Evolutionary conservation across 208 protist species (phyloP), one percentile per base, ranked within the genome.

Genomic region (Wallacemonas sp.): DNA sequence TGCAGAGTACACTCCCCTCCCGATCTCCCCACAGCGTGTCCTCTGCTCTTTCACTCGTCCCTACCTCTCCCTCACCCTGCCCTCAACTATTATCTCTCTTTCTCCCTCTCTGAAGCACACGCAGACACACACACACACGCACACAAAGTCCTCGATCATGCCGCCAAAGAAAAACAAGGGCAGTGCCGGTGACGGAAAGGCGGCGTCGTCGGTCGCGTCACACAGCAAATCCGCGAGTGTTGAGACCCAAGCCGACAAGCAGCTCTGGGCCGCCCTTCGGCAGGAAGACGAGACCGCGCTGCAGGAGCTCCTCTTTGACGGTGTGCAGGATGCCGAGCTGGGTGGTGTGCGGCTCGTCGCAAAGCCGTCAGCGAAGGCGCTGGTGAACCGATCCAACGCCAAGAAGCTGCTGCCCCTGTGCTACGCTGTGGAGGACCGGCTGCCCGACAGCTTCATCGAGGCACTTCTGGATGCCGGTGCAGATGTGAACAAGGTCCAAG

Each of bases 331-430:
- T 46, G 41, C 57, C 11, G 66, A 74, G n/a, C 81, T 57, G 2
- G 70, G 63, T 23, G 67, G 47, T 1, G 27, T 65, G 38, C 66
- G 47, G 2, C 39, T 27, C 0, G 46, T 60, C 36, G 58, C n/a
- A 43, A 80, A 68, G 36, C 39, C 70, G 1, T 54, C 61, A 0
- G 67, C 63, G 0, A 68, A 69, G 21, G 6, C 26, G 8, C 65
- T 78, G 34, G 62, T 81, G 1, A 79, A 73, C 49, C 16, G 72
- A 41, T 9, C 36, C 0, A 80, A 78, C 66, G 54, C 69, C 1
- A 88, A 85, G 70, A 80, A 78, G 36, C 29, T 77, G 26, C 21
- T 74, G n/a, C 77, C 77, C 0, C 57, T 92, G 1, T 76, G 65
- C n/a, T 88, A 76, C 46, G 81, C 74, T 21, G 70, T 86, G 1